These are phyloP conservation scores for Malus hybrid DNA, from an alignment of 331 rosid genomes.

Conservation along the genomic window DNA sequence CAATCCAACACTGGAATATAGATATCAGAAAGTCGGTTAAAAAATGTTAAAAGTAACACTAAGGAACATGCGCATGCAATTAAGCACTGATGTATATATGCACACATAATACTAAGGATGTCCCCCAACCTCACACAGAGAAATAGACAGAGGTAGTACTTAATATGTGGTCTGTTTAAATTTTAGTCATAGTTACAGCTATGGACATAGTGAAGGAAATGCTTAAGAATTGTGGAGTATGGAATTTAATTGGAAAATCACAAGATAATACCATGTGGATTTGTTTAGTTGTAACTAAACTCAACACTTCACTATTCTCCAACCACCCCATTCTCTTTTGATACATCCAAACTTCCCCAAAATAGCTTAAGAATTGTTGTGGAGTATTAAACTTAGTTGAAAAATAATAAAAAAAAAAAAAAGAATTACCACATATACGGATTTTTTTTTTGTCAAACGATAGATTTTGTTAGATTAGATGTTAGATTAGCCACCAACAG, in stretches of 20 bases:
- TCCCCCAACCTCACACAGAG: background rate
- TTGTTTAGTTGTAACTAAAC: background rate
- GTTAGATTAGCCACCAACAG: no score
- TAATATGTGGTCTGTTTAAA: background rate
- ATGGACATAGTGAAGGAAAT: background rate
- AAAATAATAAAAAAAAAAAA: no score
- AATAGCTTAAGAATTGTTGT: background rate
- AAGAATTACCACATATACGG: no score
- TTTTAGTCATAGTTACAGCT: background rate
- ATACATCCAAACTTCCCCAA: background rate
- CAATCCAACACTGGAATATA: conserved; percentile 74
- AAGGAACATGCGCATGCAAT: no score
- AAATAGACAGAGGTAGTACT: background rate
- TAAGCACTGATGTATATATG: background rate
- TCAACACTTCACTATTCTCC: background rate
- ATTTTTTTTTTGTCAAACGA: no score
- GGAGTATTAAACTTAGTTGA: background rate
- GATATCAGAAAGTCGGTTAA: conserved; percentile 1
- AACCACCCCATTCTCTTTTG: background rate
- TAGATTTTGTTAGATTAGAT: no score
- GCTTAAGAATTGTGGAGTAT: background rate
- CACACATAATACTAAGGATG: background rate
- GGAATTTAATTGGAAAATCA: background rate
- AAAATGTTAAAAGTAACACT: background rate
- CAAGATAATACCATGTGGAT: background rate